phyloP scores from a whole-genome alignment of 1,284 basidiomycete genomes.

The Somion occarium region DNA sequence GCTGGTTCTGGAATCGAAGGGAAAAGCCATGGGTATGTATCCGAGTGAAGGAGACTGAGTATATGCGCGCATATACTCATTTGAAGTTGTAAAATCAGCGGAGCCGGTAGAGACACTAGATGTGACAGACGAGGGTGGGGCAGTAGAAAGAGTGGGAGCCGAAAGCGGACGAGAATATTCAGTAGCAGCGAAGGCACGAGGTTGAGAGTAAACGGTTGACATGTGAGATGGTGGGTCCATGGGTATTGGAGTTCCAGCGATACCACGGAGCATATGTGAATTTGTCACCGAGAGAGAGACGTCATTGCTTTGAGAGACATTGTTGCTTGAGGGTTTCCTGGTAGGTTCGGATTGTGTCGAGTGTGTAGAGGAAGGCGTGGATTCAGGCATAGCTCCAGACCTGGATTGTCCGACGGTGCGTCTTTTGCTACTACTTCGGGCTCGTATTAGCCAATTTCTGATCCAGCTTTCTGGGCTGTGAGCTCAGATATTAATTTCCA shows the following conservation, averaged over 20 bases:
- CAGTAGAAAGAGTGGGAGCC: background rate
- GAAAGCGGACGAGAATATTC: background rate
- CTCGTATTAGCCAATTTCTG: background rate
- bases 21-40: conserved; percentile 1
- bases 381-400: background rate
- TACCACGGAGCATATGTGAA: too few relatives aligned
- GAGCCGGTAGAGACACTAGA: background rate
- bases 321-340: too few relatives aligned
- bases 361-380: background rate
- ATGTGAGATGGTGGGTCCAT: too few relatives aligned
- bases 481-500: background rate
- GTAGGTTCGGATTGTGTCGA: background rate
- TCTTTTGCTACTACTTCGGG: background rate
- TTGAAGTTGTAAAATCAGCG: too few relatives aligned
- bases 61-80: background rate
- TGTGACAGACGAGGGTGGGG: background rate
- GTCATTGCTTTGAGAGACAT: too few relatives aligned
- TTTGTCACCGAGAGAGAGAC: too few relatives aligned
- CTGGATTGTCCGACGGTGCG: too few relatives aligned
- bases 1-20: background rate
- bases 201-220: too few relatives aligned
- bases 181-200: too few relatives aligned
- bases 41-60: conserved; percentile 4
- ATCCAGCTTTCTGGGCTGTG: background rate
- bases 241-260: too few relatives aligned